Evolutionary conservation across 2,329 filamentous ascomycete genomes (phyloP), one percentile per base, ranked within the genome.

Genomic region (Aureobasidium musti): DNA sequence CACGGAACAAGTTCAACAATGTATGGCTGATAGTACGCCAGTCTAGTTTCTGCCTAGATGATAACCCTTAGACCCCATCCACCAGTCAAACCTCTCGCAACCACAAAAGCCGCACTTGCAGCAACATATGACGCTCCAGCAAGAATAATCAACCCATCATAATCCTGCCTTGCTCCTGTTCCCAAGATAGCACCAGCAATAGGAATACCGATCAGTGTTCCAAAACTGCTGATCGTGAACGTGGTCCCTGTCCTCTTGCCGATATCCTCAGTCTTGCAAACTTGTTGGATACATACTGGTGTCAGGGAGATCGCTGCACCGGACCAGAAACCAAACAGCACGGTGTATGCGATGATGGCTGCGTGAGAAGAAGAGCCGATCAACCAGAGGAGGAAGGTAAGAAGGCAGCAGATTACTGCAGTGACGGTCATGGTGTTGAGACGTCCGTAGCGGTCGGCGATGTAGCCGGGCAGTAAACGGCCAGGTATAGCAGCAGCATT

Each of bases 211-310:
- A 86, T 86, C 60, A 93, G 77, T 1, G 86, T 87, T 4, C 87
- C 89, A 37, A 92, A 78, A 1, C 86, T 82, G 66, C 87, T 81
- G 54, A 87, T 74, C 19, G 85, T 83, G 73, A 89, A 90, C 30
- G 86, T 81, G 0, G 84, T 82, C 0, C 91, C 91, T 2, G 83
- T 87, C 6, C 90, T 82, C 1, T 88, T 83, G 17, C 90, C 91
- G 39, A 63, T 56, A 26, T 77, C 73, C 37, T 74, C 70, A 5
- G 70, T 73, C 23, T 68, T 64, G 14, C 72, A 77, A 0, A 78
- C 63, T 43, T 77, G 74, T 5, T 69, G 68, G 30, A 77, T 69
- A 63, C 74, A 75, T 14, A 75, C 73, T 0, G 76, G 76, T 0
- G 73, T 72, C 11, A 77, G 54, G 30, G 73, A 74, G 21, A 76